Evolutionary conservation across 2,329 filamentous ascomycete genomes (phyloP).

Genomic region (Dactylellina sp.): DNA sequence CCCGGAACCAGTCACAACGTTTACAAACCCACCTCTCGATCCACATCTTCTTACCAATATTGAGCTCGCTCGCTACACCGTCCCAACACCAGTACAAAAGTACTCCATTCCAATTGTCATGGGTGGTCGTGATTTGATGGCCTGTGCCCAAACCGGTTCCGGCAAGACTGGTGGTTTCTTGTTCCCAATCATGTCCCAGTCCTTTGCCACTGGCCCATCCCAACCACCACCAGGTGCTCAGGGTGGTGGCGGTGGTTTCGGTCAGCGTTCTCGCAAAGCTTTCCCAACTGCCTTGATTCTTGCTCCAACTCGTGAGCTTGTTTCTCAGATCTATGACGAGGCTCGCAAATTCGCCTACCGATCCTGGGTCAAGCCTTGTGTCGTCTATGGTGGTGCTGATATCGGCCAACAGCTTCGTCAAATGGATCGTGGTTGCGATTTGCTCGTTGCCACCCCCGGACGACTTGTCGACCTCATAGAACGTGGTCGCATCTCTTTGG

Average conservation of each 20-base stretch:
- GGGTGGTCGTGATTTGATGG: slow-evolving; percentile 97
- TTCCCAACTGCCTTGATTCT: slow-evolving; percentile 96
- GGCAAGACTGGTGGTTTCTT: slow-evolving; percentile 99
- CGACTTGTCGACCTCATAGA: slow-evolving; percentile 98
- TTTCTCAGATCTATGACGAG: slow-evolving; percentile 98
- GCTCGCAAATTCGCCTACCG: slow-evolving; percentile 98
- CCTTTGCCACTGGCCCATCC: slow-evolving; percentile 88
- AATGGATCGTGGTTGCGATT: slow-evolving; percentile 96
- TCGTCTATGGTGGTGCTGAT: slow-evolving; percentile 98
- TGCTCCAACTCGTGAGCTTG: slow-evolving; percentile 95
- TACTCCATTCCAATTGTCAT: slow-evolving; percentile 99
- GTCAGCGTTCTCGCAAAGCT: slow-evolving; percentile 94
- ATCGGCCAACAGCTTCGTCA: slow-evolving; percentile 98
- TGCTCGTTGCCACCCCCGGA: slow-evolving; percentile 95
- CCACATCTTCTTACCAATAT: slow-evolving; percentile 95
- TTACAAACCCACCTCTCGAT: slow-evolving; percentile 94
- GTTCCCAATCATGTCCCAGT: slow-evolving; percentile 98
- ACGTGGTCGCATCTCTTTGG: slow-evolving; percentile 95
- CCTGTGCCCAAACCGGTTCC: slow-evolving; percentile 97
- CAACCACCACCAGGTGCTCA: slow-evolving; percentile 68
- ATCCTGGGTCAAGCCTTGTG: slow-evolving; percentile 97
- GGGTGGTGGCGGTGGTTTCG: slow-evolving; percentile 75
- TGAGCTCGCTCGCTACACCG: slow-evolving; percentile 90
- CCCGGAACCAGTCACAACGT: slow-evolving; percentile 87
- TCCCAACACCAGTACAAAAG: slow-evolving; percentile 97